phyloP scores from a whole-genome alignment of 768 basidiomycete species.

The Suillus subalutaceus region DNA sequence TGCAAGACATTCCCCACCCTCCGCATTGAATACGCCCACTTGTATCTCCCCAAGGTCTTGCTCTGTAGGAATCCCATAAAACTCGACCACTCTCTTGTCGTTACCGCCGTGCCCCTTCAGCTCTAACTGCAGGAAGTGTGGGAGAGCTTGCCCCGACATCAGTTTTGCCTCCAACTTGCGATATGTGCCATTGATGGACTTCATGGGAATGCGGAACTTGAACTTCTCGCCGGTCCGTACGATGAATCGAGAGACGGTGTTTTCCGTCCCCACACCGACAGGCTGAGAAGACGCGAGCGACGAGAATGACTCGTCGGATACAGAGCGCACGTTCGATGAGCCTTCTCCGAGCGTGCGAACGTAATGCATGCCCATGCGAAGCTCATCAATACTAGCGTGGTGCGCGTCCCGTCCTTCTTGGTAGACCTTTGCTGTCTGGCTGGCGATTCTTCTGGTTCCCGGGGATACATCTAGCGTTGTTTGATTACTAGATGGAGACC shows the following conservation, averaged over 20 bases:
- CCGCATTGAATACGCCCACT: slow-evolving; percentile 56
- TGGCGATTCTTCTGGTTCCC: slow-evolving; percentile 49
- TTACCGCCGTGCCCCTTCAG: slow-evolving; percentile 39
- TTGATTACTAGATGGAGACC: slow-evolving; percentile 35
- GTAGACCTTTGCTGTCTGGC: slow-evolving; percentile 68
- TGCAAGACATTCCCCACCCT: slow-evolving; percentile 54
- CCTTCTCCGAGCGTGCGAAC: slow-evolving; percentile 71
- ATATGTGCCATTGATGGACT: slow-evolving; percentile 25
- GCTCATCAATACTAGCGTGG: slow-evolving; percentile 56
- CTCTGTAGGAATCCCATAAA: slow-evolving; percentile 54
- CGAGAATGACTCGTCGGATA: slow-evolving; percentile 53
- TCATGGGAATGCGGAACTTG: slow-evolving; percentile 56
- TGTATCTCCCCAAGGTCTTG: slow-evolving; percentile 56
- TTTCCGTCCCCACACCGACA: slow-evolving; percentile 29
- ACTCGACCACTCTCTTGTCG: slow-evolving; percentile 53
- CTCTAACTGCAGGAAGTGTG: slow-evolving; percentile 58
- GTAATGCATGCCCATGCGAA: slow-evolving; percentile 70
- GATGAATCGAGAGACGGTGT: slow-evolving; percentile 42
- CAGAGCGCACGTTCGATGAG: slow-evolving; percentile 30
- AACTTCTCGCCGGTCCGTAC: slow-evolving; percentile 61
- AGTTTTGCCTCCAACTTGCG: slow-evolving; percentile 51
- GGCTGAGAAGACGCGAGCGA: slow-evolving; percentile 63
- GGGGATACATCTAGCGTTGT: slow-evolving; percentile 25
- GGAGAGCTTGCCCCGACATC: slow-evolving; percentile 54
- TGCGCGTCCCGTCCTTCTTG: slow-evolving; percentile 36